A percentile compares a stretch with the other conserved stretches of the same genome.
Conservation (phyloP, 73 alveolate species). For the Tetrahymena elliotti region DNA sequence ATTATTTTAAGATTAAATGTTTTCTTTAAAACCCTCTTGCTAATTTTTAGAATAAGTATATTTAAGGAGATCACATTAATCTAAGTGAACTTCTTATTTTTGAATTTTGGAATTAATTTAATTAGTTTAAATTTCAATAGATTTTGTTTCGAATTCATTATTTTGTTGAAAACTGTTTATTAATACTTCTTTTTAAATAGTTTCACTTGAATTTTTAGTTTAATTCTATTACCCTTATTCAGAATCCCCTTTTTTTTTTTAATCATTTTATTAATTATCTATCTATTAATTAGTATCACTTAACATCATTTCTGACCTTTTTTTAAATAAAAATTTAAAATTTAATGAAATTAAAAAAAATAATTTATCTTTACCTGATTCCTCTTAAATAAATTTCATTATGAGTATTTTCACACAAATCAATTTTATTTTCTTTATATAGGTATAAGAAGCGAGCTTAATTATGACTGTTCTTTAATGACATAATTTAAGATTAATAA, state of each 20-base stretch:
- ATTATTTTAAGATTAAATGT: no score
- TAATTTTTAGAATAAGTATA: no score
- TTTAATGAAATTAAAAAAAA: no score
- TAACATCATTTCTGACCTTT: no score
- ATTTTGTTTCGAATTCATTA: background rate
- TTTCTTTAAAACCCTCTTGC: no score
- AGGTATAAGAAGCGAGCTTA: background rate
- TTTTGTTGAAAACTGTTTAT: no score
- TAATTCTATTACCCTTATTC: background rate
- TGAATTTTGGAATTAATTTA: no score
- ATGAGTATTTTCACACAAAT: background rate
- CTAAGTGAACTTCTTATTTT: no score
- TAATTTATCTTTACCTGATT: background rate
- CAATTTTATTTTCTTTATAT: background rate
- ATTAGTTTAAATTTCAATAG: background rate
- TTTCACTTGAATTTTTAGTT: background rate
- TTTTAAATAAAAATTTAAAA: no score
- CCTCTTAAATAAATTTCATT: background rate
- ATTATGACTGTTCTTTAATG: no score
- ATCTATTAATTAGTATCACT: no score
- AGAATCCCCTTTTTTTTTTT: background rate
- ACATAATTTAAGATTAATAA: background rate
- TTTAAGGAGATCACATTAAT: no score
- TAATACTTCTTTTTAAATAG: background rate
- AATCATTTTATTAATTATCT: background rate